Conservation (phyloP, 306 rosid genomes). For the Mucuna pruriens region DNA sequence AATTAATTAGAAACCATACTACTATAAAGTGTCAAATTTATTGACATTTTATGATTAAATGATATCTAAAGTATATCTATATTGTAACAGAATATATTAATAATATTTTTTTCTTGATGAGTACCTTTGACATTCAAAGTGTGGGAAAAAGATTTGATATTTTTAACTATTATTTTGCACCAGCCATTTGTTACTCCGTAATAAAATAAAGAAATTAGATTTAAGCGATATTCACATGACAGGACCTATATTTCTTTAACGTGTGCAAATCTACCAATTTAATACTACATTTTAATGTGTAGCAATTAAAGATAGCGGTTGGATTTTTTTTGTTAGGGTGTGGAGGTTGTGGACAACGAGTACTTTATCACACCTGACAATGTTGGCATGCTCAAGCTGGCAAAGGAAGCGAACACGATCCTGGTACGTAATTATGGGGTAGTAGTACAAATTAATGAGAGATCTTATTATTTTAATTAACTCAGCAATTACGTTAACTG, state of each 20-base stretch:
- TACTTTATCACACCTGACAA: slow-evolving; percentile 91
- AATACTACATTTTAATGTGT: neutral
- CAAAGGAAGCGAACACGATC: slow-evolving; percentile 88
- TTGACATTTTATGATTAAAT: no score
- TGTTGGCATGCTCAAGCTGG: slow-evolving; percentile 83
- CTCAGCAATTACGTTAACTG: neutral
- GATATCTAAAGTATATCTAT: no score
- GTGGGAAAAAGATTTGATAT: neutral
- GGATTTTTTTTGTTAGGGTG: slow-evolving; percentile 55
- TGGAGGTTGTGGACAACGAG: slow-evolving; percentile 76
- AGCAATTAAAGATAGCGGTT: slow-evolving; percentile 31
- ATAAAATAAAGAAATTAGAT: neutral
- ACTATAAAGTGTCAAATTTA: no score
- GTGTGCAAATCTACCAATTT: neutral
- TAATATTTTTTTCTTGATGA: no score
- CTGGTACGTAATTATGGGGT: slow-evolving; percentile 47
- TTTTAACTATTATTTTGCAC: neutral
- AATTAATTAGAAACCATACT: no score
- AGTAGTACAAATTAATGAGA: neutral
- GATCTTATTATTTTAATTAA: neutral
- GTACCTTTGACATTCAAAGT: neutral
- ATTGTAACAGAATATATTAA: neutral
- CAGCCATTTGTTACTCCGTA: neutral
- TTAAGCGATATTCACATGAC: neutral
- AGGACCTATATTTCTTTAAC: neutral